These are phyloP conservation scores for Pseudodiploospora longispora DNA, from an alignment of 2,329 filamentous ascomycete species.

Conservation along the genomic window DNA sequence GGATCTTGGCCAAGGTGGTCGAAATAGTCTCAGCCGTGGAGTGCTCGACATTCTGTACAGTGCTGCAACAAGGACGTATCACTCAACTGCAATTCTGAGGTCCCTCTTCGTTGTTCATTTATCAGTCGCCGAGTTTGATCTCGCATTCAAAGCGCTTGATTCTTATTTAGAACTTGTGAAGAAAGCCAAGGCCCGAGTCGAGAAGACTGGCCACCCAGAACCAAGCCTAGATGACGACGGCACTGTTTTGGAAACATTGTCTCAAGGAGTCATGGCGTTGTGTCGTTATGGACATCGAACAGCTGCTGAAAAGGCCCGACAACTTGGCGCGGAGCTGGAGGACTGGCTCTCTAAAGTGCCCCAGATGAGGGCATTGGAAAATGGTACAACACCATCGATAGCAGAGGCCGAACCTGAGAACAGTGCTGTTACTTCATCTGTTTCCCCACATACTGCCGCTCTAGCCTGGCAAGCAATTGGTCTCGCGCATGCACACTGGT, in stretches of 20 bases:
- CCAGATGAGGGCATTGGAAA: slow-evolving; percentile 20
- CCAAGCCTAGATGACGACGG: slow-evolving; percentile 70
- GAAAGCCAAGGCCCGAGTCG: slow-evolving; percentile 73
- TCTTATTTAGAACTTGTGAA: slow-evolving; percentile 86
- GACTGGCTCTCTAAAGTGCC: slow-evolving; percentile 61
- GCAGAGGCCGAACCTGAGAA: slow-evolving; percentile 19
- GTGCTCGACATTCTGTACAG: slow-evolving; percentile 85
- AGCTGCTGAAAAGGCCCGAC: slow-evolving; percentile 71
- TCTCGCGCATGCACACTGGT: slow-evolving; percentile 80
- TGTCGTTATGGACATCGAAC: slow-evolving; percentile 71
- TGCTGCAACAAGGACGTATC: slow-evolving; percentile 86
- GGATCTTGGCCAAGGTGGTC: slow-evolving; percentile 75
- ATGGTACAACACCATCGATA: slow-evolving; percentile 19
- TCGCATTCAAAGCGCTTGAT: slow-evolving; percentile 84
- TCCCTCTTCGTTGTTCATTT: slow-evolving; percentile 84
- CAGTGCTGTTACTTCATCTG: slow-evolving; percentile 29
- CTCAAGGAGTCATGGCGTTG: slow-evolving; percentile 70
- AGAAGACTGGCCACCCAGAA: slow-evolving; percentile 67
- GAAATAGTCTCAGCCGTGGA: slow-evolving; percentile 63
- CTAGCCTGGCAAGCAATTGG: slow-evolving; percentile 78
- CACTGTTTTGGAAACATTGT: slow-evolving; percentile 66
- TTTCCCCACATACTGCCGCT: slow-evolving; percentile 56
- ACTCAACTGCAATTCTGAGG: slow-evolving; percentile 82
- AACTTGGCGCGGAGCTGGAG: slow-evolving; percentile 63
- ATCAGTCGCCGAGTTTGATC: slow-evolving; percentile 80